Base-by-base conservation (phyloP, 805 yeast species). In the Yarrowia deformans region DNA sequence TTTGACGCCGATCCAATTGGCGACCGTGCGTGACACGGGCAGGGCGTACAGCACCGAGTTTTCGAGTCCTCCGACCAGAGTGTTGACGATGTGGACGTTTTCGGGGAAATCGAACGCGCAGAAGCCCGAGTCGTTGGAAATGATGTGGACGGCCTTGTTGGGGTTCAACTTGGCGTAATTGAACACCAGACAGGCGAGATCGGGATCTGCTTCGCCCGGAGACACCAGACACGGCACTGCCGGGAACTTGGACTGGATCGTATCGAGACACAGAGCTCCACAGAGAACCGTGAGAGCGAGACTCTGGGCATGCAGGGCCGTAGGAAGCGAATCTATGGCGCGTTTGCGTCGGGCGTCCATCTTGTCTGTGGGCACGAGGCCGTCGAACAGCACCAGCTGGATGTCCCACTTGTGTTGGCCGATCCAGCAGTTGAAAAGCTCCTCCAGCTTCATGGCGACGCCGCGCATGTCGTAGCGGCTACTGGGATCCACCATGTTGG, bases 401-500 rank as follows among this genome's bases (percentile, higher is more conserved):
- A 56, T 56, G 23, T 56, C 48, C 63, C 63, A 56, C 39, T 56
- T 56, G 63, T 56, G 63, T 10, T 56, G 63, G 23, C 39, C 39
- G 23, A 56, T 40, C 63, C 63, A 56, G 48, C 63, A 56, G 48
- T 23, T 40, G 48, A 56, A 40, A 2, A 56, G 63, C 48, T 56
- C 63, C 63, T 56, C 63, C 48, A 56, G 48, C 48, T 56, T 56
- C 48, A 56, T 29, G 37, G 63, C 63, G 34, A 56, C 63, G 5
- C 37, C 63, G 1, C 63, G 18, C 63, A 56, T 56, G 37, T 56
- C 63, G 63, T 56, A 56, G 18, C 63, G 35, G 37, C 46, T 39
- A 23, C 48, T 34, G n/a, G 63, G 63, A 56, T 56, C 63, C 14
- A 56, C 63, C 63, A 56, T 56, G 39, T 56, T 56, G 46, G 63